Evolutionary conservation across 169 alveolate species (phyloP).

Genomic region (Plasmodium relictum): DNA sequence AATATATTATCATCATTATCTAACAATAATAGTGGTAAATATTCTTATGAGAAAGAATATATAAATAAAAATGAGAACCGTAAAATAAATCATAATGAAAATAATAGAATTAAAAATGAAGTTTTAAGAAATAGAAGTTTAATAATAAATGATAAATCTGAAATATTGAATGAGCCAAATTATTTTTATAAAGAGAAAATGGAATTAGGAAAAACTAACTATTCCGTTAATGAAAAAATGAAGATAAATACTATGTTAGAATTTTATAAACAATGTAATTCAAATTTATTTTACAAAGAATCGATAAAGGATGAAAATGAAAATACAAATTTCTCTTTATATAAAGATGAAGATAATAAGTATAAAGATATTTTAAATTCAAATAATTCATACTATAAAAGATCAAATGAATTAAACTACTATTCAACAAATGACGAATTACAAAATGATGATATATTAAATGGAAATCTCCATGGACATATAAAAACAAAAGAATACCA

Average conservation of each 20-base stretch:
- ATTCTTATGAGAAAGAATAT: too few species aligned
- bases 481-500: conserved; percentile 17
- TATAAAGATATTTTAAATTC: not conserved
- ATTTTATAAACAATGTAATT: not conserved
- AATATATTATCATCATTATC: too few species aligned
- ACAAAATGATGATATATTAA: conserved; percentile 1
- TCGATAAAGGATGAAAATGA: not conserved
- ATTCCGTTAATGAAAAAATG: not conserved
- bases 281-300: not conserved
- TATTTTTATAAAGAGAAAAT: not conserved
- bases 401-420: not conserved
- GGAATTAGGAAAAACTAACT: not conserved
- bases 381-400: not conserved
- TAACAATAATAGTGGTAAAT: too few species aligned
- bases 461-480: not conserved
- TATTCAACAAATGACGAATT: not conserved
- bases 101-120: not conserved
- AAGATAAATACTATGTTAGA: not conserved
- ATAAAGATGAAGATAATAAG: conserved; percentile 12
- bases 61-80: too few species aligned
- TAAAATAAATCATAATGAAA: not conserved
- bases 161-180: not conserved
- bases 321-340: conserved; percentile 1
- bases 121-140: not conserved
- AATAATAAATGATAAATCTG: not conserved